These are phyloP conservation scores for Plectosphaerella cucumerina DNA, from an alignment of 2,329 filamentous ascomycete genomes.

Conservation along the genomic window DNA sequence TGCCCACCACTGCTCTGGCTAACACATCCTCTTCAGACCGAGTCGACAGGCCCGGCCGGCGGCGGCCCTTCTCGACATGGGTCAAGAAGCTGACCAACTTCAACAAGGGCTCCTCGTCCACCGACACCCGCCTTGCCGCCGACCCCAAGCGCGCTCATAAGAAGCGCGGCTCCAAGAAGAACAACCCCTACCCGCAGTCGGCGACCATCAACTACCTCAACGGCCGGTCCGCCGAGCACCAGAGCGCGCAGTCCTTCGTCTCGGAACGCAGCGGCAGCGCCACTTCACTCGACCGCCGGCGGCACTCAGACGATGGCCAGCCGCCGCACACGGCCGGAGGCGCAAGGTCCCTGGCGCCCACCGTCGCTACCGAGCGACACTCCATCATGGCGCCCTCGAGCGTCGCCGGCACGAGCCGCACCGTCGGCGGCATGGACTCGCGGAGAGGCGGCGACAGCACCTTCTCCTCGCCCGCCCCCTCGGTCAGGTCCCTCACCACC, in stretches of 20 bases:
- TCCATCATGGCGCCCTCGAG: constrained; percentile 74
- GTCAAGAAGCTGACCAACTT: constrained; percentile 91
- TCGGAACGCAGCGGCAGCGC: constrained; percentile 51
- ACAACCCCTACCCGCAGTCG: constrained; percentile 90
- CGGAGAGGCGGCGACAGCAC: constrained; percentile 70
- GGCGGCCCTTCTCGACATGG: constrained; percentile 86
- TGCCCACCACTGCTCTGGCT: background rate
- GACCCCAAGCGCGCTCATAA: constrained; percentile 42
- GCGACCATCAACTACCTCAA: constrained; percentile 45
- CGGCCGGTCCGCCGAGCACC: constrained; percentile 19
- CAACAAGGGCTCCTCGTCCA: constrained; percentile 64
- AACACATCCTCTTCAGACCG: constrained; percentile 48
- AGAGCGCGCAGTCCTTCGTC: constrained; percentile 50
- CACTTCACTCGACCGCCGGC: constrained; percentile 52
- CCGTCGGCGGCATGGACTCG: constrained; percentile 60
- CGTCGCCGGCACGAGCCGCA: constrained; percentile 69
- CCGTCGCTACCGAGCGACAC: constrained; percentile 74
- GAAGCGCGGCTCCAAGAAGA: constrained; percentile 62
- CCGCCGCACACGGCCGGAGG: constrained; percentile 53
- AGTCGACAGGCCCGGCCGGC: constrained; percentile 57
- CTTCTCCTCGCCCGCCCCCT: constrained; percentile 79
- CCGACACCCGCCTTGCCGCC: constrained; percentile 34
- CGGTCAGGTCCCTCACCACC: constrained; percentile 74
- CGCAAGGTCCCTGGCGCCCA: constrained; percentile 71
- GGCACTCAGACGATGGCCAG: constrained; percentile 56